Evolutionary conservation across 352 stramenopile genomes (phyloP).

Genomic region (Pythium periplocum): DNA sequence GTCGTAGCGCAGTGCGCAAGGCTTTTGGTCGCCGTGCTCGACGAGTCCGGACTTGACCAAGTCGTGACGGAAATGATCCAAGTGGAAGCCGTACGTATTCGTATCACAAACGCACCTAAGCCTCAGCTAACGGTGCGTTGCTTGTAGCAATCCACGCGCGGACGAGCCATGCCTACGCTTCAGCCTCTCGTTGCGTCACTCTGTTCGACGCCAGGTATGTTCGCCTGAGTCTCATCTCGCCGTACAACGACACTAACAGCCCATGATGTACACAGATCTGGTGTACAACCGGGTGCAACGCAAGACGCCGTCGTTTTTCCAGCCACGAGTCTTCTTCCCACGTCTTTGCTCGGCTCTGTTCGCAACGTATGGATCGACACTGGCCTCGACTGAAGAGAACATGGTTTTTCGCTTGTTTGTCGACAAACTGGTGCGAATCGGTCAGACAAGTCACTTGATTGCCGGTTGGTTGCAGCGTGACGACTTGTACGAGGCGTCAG

Average conservation of each 20-base stretch:
- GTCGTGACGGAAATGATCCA: slow-evolving; percentile 27
- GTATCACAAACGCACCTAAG: no score
- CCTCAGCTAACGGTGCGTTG: no score
- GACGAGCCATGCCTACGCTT: background rate
- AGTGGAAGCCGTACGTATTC: slow-evolving; percentile 5
- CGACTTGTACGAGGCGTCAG: slow-evolving; percentile 15
- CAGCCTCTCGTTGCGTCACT: slow-evolving; percentile 7
- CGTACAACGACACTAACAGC: no score
- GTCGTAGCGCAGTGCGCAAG: slow-evolving; percentile 37
- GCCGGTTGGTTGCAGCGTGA: slow-evolving; percentile 36
- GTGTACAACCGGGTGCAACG: slow-evolving; percentile 55
- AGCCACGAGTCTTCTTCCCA: slow-evolving; percentile 36
- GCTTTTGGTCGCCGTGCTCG: slow-evolving; percentile 32
- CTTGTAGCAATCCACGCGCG: no score
- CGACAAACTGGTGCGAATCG: slow-evolving; percentile 62
- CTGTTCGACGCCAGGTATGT: slow-evolving; percentile 1
- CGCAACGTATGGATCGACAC: slow-evolving; percentile 22
- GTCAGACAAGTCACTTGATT: slow-evolving; percentile 33
- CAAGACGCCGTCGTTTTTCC: slow-evolving; percentile 38
- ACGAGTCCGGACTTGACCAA: slow-evolving; percentile 19
- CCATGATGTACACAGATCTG: slow-evolving; percentile 26
- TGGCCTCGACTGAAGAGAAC: background rate
- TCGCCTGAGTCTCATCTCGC: no score
- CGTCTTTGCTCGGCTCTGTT: slow-evolving; percentile 31
- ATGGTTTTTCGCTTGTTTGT: slow-evolving; percentile 45